Evolutionary conservation across 495 filamentous ascomycete species (phyloP).

Genomic region (Aspergillus panamensis): DNA sequence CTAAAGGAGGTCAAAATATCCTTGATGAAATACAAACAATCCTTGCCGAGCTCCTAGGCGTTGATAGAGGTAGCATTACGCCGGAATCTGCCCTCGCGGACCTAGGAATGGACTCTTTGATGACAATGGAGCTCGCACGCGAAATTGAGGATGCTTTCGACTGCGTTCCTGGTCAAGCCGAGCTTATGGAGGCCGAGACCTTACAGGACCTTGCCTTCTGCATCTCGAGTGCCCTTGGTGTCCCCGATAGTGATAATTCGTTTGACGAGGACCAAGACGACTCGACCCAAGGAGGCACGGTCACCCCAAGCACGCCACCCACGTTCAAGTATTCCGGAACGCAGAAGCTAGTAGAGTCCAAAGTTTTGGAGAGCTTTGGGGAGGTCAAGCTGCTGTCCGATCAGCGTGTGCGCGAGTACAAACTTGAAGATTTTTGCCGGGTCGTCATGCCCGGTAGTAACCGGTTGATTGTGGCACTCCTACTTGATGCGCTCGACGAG

Average conservation of each 20-base stretch:
- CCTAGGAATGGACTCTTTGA: conserved; percentile 53
- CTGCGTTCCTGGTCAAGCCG: conserved; percentile 7
- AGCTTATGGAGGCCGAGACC: conserved; percentile 32
- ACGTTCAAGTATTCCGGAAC: background rate
- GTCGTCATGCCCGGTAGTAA: conserved; percentile 19
- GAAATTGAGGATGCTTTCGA: conserved; percentile 47
- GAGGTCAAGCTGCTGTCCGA: conserved; percentile 25
- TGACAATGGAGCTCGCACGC: conserved; percentile 49
- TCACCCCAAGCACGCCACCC: background rate
- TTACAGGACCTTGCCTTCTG: conserved; percentile 1
- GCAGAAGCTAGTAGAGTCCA: background rate
- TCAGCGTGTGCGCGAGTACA: conserved; percentile 29
- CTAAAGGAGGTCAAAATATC: background rate
- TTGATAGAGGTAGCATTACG: conserved; percentile 38
- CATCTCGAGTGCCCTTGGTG: background rate
- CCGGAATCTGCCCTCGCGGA: conserved; percentile 36
- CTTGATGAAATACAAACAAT: background rate
- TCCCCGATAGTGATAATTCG: background rate
- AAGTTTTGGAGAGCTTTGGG: conserved; percentile 19
- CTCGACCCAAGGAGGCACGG: background rate
- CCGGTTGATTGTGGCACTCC: conserved; percentile 34
- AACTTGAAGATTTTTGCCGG: conserved; percentile 23
- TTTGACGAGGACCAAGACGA: background rate
- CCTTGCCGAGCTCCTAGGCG: conserved; percentile 31
- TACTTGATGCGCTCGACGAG: conserved; percentile 42